Base-by-base conservation (phyloP, 2,329 filamentous ascomycete genomes). In the Hypoxylon sp. region DNA sequence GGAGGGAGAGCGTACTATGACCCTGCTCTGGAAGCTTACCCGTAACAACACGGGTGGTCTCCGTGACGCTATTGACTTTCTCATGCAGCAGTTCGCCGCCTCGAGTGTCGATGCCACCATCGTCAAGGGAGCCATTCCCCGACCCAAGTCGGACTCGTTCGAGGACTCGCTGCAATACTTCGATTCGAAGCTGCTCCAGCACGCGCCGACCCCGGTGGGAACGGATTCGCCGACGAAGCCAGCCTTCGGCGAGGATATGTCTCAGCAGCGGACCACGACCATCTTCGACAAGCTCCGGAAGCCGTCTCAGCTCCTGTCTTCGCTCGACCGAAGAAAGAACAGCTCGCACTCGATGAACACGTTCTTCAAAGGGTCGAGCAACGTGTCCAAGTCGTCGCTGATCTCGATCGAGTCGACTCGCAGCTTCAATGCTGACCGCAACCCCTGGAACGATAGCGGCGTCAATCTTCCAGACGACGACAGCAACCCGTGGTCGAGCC, bases 141-240 rank as follows among this genome's bases (percentile, higher is more conserved):
- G 95, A n/a, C 95, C 95, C 62, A 97, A 98, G 79, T 98, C 95
- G 1, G 95, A 99, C 74, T 97, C 95, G 0, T 99, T 99, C 65
- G 95, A 99, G 73, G 94, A 99, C 69, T 96, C 94, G 6, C 83
- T 98, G 48, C 94, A 93, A 55, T 98, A 93, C 79, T 99, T 99
- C 71, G 91, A 97, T 73, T 97, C 94, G 2, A 98, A 97, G 78
- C 84, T 99, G 41, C 84, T 99, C 50, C 95, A 98, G 75, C 92
- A 96, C 69, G 93, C 94, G 3, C 92, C 94, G 29, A 85, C 90
- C 3, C 85, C 90, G 1, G 83, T 92, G 15, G 84, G 86, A 11
- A 92, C 91, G 3, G 94, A 98, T 72, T 97, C 93, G 18, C 94
- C 93, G 1, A 94, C 92, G 49, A 92, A 93, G 68, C 85, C 88